Evolutionary conservation across 495 filamentous ascomycete genomes (phyloP), one percentile per base, ranked within the genome.

Genomic region (Thermochaetoides thermophila): DNA sequence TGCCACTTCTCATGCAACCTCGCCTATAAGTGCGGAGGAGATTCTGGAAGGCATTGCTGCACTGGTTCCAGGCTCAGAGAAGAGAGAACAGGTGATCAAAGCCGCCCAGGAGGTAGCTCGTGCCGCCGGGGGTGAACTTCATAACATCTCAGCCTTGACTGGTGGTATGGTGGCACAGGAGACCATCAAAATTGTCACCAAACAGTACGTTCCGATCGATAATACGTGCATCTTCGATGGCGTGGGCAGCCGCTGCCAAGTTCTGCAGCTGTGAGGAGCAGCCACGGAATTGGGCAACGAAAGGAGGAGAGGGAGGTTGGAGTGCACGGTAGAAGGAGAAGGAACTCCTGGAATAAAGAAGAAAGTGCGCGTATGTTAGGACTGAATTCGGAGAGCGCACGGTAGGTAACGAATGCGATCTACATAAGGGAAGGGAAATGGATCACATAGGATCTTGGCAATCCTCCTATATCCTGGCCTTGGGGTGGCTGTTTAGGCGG

Each of bases 101-200:
- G 67, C 69, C 17, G 68, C 74, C 31, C 61, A 66, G 30, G 80
- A 85, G 50, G 60, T 84, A 17, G 75, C 72, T 26, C 69, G 86
- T 21, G 80, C 81, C 19, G 78, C 75, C 32, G 84, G 84, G 20
- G 81, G 73, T 27, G 89, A 99, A 56, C 61, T 99, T 43, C 91
- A 96, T 59, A 95, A 95, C 53, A 81, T 93, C 31, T 76, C 86
- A n/a, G 76, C 85, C 16, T 54, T 96, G 29, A 80, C 78, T 6
- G 89, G 91, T 13, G 91, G 89, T 0, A 76, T 99, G 57, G 79
- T 91, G 16, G 83, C 86, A 18, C 89, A 99, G 59, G 89, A 99
- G 63, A 71, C 84, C 18, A 84, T 96, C 52, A 99, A 99, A 66
- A 76, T 93, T 17, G 67, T 96, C 39, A 99, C 89, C 30, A 76